These are phyloP conservation scores for Ophiostoma sp. DNA, from an alignment of 2,329 filamentous ascomycete genomes.

Conservation along the genomic window DNA sequence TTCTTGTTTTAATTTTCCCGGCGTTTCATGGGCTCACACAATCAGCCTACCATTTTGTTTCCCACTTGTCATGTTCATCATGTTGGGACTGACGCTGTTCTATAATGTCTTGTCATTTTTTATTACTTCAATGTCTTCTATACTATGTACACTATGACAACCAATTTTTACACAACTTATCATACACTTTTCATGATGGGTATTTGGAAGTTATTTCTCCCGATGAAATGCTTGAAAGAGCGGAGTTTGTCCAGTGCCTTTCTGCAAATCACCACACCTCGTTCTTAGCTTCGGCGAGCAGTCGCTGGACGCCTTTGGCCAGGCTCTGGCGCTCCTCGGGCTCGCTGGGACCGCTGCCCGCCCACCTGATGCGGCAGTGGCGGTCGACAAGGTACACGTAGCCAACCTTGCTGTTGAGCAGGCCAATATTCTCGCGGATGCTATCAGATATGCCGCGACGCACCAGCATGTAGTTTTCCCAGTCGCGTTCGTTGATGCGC, in stretches of 20 bases:
- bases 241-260: background rate
- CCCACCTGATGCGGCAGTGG: conserved; percentile 88
- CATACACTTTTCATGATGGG: background rate
- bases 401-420: conserved; percentile 86
- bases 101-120: background rate
- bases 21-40: background rate
- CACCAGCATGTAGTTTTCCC: conserved; percentile 58
- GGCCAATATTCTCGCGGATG: conserved; percentile 57
- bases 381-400: conserved; percentile 89
- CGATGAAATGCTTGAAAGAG: background rate
- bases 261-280: conserved; percentile 5
- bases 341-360: conserved; percentile 67
- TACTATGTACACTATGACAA: background rate
- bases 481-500: conserved; percentile 47
- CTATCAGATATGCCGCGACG: conserved; percentile 53
- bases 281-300: conserved; percentile 41
- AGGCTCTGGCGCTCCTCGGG: conserved; percentile 62
- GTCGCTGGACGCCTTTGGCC: conserved; percentile 55
- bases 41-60: background rate
- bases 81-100: background rate
- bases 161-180: background rate
- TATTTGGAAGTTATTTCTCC: background rate
- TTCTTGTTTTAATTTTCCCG: conserved; percentile 4
- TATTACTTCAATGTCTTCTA: background rate
- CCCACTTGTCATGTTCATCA: background rate